Evolutionary conservation across 768 basidiomycete species (phyloP).

Genomic region (Coprinellus aureogranulatus): DNA sequence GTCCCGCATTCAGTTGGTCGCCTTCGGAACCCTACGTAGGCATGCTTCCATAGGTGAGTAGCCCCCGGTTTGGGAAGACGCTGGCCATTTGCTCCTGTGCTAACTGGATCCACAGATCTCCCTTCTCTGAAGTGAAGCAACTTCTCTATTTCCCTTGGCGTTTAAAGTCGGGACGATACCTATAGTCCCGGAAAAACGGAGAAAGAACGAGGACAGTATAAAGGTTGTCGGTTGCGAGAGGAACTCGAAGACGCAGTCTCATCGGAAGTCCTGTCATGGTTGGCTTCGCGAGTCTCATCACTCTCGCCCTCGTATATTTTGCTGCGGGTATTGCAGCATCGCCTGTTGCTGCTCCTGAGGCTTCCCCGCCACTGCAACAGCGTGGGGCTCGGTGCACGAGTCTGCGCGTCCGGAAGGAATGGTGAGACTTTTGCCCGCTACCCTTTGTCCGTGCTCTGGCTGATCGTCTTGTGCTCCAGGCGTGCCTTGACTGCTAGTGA

Average conservation of each 20-base stretch:
- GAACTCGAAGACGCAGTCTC: too few species aligned
- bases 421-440: background rate
- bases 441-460: background rate
- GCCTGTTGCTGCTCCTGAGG: background rate
- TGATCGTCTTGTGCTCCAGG: background rate
- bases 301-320: background rate
- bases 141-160: background rate
- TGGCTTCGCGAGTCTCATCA: background rate
- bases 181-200: background rate
- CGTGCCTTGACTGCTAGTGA: constrained; percentile 1
- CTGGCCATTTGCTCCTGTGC: too few species aligned
- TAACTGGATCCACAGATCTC: background rate
- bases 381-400: background rate
- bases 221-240: background rate
- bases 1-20: background rate
- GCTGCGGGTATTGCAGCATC: background rate
- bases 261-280: background rate
- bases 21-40: background rate
- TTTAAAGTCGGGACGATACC: background rate
- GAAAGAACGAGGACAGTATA: background rate
- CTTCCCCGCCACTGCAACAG: background rate
- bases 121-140: background rate
- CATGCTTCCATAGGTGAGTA: too few species aligned
- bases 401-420: constrained; percentile 9
- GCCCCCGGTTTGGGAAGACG: too few species aligned